Conservation (phyloP, 257 asterid genomes). For the Solanum chaucha region DNA sequence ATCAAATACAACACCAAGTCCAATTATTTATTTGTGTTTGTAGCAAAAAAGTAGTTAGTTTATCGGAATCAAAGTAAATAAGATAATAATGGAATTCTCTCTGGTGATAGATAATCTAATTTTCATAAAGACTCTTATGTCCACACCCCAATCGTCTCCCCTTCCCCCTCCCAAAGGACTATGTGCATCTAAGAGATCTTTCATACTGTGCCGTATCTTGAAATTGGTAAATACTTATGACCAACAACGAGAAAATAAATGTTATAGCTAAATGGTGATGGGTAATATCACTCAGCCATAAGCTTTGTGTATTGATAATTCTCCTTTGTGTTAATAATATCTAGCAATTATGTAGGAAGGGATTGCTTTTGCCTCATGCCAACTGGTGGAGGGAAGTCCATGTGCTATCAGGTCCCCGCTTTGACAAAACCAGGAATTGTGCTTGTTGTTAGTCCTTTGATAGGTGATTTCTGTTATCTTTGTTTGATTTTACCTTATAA, state of each 20-base stretch:
- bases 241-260: background rate
- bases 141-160: background rate
- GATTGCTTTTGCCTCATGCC: conserved; percentile 98
- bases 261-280: background rate
- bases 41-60: background rate
- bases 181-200: background rate
- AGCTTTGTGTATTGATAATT: background rate
- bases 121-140: background rate
- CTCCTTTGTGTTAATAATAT: background rate
- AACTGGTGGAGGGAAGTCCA: conserved; percentile 98
- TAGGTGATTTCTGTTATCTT: conserved; percentile 48
- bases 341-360: conserved; percentile 40
- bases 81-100: background rate
- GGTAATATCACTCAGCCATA: background rate
- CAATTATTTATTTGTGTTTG: background rate
- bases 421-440: conserved; percentile 79
- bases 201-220: background rate
- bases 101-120: background rate
- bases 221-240: background rate
- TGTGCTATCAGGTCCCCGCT: conserved; percentile 93
- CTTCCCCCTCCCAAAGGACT: background rate
- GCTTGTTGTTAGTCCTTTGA: conserved; percentile 92
- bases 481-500: conserved; percentile 7
- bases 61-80: background rate
- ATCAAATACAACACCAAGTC: background rate